Conservation (phyloP, 2,329 filamentous ascomycete genomes). For the Stagonosporopsis chrysanthemi region DNA sequence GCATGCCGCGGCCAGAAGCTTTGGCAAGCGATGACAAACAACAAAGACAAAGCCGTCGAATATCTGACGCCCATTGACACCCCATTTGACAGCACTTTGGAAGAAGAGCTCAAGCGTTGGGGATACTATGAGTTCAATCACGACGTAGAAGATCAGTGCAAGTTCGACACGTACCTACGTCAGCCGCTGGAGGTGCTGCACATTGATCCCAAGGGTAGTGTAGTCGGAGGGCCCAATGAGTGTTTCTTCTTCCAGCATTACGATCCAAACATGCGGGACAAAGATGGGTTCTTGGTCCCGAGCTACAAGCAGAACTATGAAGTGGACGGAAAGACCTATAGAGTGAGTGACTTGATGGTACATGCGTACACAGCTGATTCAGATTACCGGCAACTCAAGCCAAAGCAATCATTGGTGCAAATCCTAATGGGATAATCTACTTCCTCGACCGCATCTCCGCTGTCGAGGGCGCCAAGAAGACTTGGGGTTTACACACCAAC, state of each 20-base stretch:
- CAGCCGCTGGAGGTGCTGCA: too few relatives aligned
- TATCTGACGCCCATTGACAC: background rate
- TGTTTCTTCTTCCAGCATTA: too few relatives aligned
- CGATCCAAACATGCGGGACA: background rate
- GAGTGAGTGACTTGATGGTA: background rate
- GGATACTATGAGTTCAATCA: background rate
- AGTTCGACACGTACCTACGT: too few relatives aligned
- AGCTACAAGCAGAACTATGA: background rate
- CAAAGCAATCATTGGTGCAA: background rate
- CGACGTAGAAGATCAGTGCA: background rate
- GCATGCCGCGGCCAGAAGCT: background rate
- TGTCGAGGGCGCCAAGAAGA: background rate
- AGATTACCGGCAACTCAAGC: background rate
- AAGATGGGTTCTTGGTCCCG: background rate
- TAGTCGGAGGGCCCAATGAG: too few relatives aligned
- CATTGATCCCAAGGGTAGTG: too few relatives aligned
- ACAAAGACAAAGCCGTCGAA: background rate
- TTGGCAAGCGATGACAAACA: background rate
- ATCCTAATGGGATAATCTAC: background rate
- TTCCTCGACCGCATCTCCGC: background rate
- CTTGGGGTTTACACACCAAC: background rate
- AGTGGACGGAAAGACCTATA: background rate
- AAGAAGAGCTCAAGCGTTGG: background rate
- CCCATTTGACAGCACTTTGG: background rate
- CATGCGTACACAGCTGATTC: background rate